Evolutionary conservation across 2,329 filamentous ascomycete species (phyloP).

Genomic region (Aureobasidium pullulans): DNA sequence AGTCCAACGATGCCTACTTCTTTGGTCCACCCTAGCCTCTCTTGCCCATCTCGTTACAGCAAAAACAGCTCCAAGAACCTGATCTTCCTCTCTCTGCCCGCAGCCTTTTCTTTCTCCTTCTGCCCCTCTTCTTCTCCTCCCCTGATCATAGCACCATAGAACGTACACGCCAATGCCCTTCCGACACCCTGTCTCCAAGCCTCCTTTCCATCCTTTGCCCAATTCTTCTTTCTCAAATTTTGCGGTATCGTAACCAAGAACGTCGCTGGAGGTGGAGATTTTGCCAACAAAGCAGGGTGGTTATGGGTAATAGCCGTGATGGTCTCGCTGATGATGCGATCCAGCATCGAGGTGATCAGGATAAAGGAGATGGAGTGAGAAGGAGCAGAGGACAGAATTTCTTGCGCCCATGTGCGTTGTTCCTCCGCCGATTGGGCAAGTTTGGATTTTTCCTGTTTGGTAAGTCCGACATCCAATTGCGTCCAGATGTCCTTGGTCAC

Average conservation of each 20-base stretch:
- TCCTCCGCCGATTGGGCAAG: constrained; percentile 42
- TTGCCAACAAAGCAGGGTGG: constrained; percentile 20
- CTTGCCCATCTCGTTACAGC: not conserved
- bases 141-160: constrained; percentile 58
- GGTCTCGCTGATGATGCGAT: constrained; percentile 50
- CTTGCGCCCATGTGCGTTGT: constrained; percentile 57
- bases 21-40: too few relatives aligned
- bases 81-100: constrained; percentile 56
- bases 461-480: constrained; percentile 54
- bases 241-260: constrained; percentile 17
- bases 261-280: constrained; percentile 14
- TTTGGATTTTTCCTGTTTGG: constrained; percentile 41
- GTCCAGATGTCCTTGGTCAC: constrained; percentile 65
- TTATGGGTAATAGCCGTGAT: constrained; percentile 21
- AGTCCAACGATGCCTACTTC: too few relatives aligned
- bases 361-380: constrained; percentile 86
- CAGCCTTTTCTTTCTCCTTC: constrained; percentile 53
- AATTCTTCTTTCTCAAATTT: constrained; percentile 21
- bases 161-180: constrained; percentile 60
- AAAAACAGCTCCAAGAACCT: constrained; percentile 66
- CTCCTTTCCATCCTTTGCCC: constrained; percentile 41
- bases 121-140: constrained; percentile 26
- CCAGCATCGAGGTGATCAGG: constrained; percentile 72
- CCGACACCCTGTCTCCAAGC: constrained; percentile 50
- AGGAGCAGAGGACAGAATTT: constrained; percentile 63